Percentiles rank a stretch among this genome's conserved stretches.
Conservation (phyloP, 2,329 filamentous ascomycete genomes). For the Penicillium occitanis region DNA sequence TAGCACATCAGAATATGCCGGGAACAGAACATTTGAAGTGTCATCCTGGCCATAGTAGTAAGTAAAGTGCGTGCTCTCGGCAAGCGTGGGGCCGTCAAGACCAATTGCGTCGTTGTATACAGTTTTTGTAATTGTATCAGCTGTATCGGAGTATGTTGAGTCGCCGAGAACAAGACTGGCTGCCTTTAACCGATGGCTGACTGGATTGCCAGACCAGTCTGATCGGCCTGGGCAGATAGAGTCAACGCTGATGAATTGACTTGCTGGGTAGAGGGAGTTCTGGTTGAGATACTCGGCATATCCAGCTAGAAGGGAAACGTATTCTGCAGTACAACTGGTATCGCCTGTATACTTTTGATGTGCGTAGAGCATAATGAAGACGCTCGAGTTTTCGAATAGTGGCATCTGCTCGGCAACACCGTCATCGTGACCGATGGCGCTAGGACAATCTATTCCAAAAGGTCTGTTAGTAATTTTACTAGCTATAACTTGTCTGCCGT, state of each 20-base stretch:
- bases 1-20: conserved; percentile 24
- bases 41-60: neutral
- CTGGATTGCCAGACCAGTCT: neutral
- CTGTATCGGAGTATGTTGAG: neutral
- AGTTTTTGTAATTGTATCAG: neutral
- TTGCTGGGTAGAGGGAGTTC: neutral
- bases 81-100: neutral
- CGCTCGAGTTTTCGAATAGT: conserved; percentile 43
- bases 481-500: neutral
- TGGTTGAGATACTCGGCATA: neutral
- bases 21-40: neutral
- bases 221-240: neutral
- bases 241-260: neutral
- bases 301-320: neutral
- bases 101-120: neutral
- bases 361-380: conserved; percentile 41
- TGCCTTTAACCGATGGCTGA: neutral
- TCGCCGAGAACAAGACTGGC: neutral
- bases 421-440: conserved; percentile 43
- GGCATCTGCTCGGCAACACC: conserved; percentile 44
- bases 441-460: conserved; percentile 35
- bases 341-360: conserved; percentile 44
- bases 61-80: neutral
- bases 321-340: conserved; percentile 16
- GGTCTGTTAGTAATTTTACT: no score